A percentile compares a stretch with the other conserved stretches of the same genome.
phyloP scores from a whole-genome alignment of 805 yeast genomes.

The Zygosaccharomyces pseudorouxii region DNA sequence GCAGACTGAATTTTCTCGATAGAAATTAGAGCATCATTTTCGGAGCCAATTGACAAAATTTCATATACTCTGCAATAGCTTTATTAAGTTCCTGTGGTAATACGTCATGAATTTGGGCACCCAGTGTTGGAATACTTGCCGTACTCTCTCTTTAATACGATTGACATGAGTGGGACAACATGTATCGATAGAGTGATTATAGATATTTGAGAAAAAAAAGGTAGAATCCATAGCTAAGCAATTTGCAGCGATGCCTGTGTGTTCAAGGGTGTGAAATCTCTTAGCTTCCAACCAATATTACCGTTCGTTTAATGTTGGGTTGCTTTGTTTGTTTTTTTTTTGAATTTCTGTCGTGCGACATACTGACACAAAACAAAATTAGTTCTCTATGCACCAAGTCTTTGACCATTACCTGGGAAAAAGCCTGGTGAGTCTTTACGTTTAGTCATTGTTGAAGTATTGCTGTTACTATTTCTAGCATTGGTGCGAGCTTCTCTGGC shows the following conservation, averaged over 20 bases:
- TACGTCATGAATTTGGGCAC: not conserved
- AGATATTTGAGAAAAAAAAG: not conserved
- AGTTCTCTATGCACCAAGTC: constrained; percentile 7
- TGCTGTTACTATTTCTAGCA: not conserved
- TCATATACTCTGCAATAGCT: not conserved
- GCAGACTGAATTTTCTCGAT: not conserved
- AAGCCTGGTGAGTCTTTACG: constrained; percentile 1
- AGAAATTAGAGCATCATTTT: not conserved
- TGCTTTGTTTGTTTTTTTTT: not conserved
- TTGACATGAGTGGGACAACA: not conserved
- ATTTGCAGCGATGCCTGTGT: too few relatives aligned
- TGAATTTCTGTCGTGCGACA: not conserved
- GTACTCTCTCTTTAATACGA: not conserved
- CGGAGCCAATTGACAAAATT: not conserved
- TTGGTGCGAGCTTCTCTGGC: not conserved
- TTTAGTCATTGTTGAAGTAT: not conserved
- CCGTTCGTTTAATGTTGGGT: not conserved
- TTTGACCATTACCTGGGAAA: constrained; percentile 14
- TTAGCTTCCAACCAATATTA: not conserved
- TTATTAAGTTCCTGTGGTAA: not conserved
- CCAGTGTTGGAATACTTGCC: not conserved
- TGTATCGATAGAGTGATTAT: not conserved
- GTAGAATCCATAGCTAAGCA: not conserved
- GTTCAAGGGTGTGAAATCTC: not conserved
- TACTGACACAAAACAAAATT: not conserved